Base-by-base conservation (phyloP, 2,329 filamentous ascomycete species). In the Nigrospora osmanthi region DNA sequence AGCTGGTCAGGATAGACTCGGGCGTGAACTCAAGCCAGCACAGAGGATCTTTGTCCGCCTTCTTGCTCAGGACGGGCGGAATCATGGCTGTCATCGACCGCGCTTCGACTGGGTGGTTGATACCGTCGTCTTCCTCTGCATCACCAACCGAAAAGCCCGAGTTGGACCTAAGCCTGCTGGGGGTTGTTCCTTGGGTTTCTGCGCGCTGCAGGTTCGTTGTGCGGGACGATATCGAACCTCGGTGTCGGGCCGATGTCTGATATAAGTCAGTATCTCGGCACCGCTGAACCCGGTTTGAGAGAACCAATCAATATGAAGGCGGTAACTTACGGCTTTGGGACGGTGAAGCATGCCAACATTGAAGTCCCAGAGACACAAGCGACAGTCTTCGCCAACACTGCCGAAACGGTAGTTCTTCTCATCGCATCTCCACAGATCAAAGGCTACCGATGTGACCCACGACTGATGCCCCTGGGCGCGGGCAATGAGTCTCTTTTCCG, bases 361-460 rank as follows among this genome's bases (percentile, higher is more conserved):
- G 62, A 98, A 98, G 69, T 98, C 93, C 93, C 93, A 98, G 12
- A 98, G 71, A 47, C 95, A 80, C 15, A 98, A 71, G 46, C 89
- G 78, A 56, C 90, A 88, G 62, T 98, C 93, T 61, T 97, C 91
- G 13, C 91, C 93, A 1, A 98, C 91, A 57, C 89, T 95, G 30
- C 93, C 93, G 57, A 98, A 95, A 2, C 93, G 81, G 66, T 98
- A 98, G 56, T 89, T 97, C 55, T 86, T 81, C 60, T 95, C 89
- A 59, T 98, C 93, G 59, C 93, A 98, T 51, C 90, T 80, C 93
- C 93, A 98, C 0, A 89, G 89, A 62, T 98, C 93, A 62, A 97
- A 98, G 4, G 89, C 88, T 35, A 98, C 88, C 14, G 84, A 82
- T 4, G 89, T 89, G 1, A 98, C 90, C 89, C 89, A 98, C 5